Conservation (phyloP, 1,284 basidiomycete genomes). For the Malassezia caprae region DNA sequence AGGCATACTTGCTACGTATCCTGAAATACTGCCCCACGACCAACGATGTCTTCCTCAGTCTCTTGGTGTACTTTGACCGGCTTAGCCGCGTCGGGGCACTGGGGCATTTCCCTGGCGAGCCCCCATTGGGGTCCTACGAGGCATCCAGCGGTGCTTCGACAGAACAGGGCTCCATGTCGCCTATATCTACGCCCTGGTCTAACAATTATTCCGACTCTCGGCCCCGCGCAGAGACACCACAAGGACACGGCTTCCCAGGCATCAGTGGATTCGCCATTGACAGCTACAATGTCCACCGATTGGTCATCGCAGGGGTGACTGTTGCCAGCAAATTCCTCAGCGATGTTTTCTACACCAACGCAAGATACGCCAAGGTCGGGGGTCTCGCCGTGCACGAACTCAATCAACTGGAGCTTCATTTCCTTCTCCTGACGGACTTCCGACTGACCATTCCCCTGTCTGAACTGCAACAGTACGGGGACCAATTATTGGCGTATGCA, state of each 20-base stretch:
- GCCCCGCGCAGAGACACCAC: background rate
- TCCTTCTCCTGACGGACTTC: conserved; percentile 91
- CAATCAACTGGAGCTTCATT: conserved; percentile 93
- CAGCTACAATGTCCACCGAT: conserved; percentile 86
- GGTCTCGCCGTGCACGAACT: conserved; percentile 86
- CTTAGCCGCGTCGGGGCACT: conserved; percentile 50
- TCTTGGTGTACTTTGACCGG: conserved; percentile 93
- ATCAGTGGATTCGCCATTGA: conserved; percentile 78
- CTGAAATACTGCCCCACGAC: conserved; percentile 97
- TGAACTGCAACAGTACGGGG: conserved; percentile 90
- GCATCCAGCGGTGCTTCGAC: background rate
- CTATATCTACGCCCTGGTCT: background rate
- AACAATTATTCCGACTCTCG: background rate
- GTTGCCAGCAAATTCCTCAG: conserved; percentile 98
- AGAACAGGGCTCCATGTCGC: background rate
- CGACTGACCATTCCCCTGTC: conserved; percentile 71
- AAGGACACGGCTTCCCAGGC: conserved; percentile 20
- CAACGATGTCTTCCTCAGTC: conserved; percentile 87
- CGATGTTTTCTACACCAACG: conserved; percentile 99
- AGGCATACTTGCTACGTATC: conserved; percentile 85
- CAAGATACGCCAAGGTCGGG: conserved; percentile 93
- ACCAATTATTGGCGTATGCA: conserved; percentile 61
- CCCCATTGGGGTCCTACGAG: background rate
- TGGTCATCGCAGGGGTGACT: conserved; percentile 93
- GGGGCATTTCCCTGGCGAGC: conserved; percentile 15